Conservation (phyloP, 257 asterid genomes). For the Eucommia ulmoides region DNA sequence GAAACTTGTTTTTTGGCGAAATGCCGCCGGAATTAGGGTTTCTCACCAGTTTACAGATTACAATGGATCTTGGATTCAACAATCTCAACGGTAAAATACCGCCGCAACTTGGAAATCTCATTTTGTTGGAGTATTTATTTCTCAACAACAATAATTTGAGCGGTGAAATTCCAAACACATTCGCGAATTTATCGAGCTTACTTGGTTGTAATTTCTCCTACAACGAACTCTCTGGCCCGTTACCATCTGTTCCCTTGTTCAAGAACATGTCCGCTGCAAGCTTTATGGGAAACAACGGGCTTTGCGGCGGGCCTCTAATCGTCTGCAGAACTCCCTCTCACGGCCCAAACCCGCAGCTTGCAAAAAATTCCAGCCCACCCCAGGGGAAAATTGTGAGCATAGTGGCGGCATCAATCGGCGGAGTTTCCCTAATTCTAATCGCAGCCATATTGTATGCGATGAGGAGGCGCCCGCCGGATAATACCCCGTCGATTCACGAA, state of each 20-base stretch:
- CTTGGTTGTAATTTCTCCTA: not conserved
- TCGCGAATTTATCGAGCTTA: not conserved
- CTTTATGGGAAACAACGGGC: not conserved
- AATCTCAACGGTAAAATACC: not conserved
- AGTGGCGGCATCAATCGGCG: not conserved
- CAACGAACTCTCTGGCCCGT: not conserved
- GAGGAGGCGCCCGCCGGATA: not conserved
- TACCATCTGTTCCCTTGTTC: not conserved
- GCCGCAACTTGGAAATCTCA: not conserved
- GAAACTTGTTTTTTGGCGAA: not conserved
- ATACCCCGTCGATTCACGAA: not conserved
- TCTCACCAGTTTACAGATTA: not conserved
- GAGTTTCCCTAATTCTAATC: not conserved
- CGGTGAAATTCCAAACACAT: constrained; percentile 1
- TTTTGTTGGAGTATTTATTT: not conserved
- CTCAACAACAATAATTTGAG: not conserved
- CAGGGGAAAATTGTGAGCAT: not conserved
- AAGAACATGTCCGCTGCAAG: not conserved
- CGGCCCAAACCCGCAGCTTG: not conserved
- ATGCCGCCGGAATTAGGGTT: not conserved
- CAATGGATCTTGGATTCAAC: not conserved
- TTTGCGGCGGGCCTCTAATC: not conserved
- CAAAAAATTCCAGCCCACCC: not conserved
- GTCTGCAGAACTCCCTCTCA: not conserved
- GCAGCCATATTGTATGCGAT: not conserved